Conservation (phyloP, 768 basidiomycete genomes). For the Podaxis sp. region DNA sequence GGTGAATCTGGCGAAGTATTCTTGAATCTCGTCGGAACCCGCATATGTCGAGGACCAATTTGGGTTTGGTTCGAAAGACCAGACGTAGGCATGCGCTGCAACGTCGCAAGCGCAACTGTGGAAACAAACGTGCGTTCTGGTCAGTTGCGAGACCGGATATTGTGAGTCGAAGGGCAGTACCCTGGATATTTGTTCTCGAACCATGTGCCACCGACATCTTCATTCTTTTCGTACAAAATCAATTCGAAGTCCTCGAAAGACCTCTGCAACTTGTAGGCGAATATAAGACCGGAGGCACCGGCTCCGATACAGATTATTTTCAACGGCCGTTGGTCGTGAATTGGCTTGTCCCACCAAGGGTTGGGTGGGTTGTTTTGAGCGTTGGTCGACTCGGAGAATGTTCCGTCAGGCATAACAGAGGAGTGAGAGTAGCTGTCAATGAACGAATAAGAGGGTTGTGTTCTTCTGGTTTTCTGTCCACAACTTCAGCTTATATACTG, state of each 20-base stretch:
- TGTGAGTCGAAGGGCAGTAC: constrained; percentile 15
- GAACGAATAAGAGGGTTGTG: background rate
- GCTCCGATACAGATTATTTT: constrained; percentile 34
- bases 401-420: constrained; percentile 8
- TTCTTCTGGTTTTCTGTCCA: background rate
- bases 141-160: background rate
- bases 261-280: constrained; percentile 35
- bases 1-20: constrained; percentile 30
- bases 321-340: constrained; percentile 28
- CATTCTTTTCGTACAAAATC: constrained; percentile 35
- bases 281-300: constrained; percentile 34
- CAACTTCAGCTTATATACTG: background rate
- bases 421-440: background rate
- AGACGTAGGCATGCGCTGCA: constrained; percentile 32
- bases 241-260: constrained; percentile 33
- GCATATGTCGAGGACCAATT: constrained; percentile 34
- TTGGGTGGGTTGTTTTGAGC: background rate
- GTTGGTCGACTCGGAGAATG: background rate
- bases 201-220: constrained; percentile 33
- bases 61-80: constrained; percentile 32
- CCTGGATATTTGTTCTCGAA: constrained; percentile 38
- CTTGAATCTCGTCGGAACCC: constrained; percentile 28
- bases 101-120: constrained; percentile 33
- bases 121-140: background rate
- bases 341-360: constrained; percentile 22